Base-by-base conservation (phyloP, 2,329 filamentous ascomycete species). In the Catunica adiposa region DNA sequence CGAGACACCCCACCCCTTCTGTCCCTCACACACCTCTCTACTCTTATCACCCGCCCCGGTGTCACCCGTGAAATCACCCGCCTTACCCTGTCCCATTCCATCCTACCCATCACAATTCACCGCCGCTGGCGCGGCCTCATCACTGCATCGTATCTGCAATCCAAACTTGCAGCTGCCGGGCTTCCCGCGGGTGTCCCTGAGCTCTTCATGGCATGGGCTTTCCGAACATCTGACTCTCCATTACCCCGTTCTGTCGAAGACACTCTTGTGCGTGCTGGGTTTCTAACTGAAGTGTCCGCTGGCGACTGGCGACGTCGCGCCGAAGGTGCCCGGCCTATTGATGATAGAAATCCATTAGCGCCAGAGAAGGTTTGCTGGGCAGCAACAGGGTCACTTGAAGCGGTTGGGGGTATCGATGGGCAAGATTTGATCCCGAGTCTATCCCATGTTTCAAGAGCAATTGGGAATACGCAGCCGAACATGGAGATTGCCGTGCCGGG, bases 51-150 rank as follows among this genome's bases (percentile, higher is more conserved):
- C 2, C 40, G 40, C 3, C n/a, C 4, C 20, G 40, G 40, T n/a
- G 8, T 44, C 40, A 44, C 15, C 40, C 72, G 84, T 48, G 83
- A 86, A 64, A 72, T 84, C 20, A 80, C 77, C 2, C 74, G 80
- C 61, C 70, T 87, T 37, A 66, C 76, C 17, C 69, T 72, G 11
- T 70, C 69, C 9, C 82, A 83, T 0, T 68, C 74, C 3, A 58
- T 87, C 48, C 70, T 82, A 44, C 79, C 78, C 63, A 71, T 88
- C 9, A 73, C 76, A 1, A 76, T 88, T 11, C 70, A 77, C 38
- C 72, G 72, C 15, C 72, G 78, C 51, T 82, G 82, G 11, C 83
- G 89, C 64, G 79, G 77, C 1, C 67, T 89, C 9, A 75, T 85
- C 14, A 70, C 82, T 60, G 70, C 72, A 3, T 64, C 68, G 3